A percentile compares a stretch with the other conserved stretches of the same genome.
These are phyloP conservation scores for Tephrocybe rancida DNA, from an alignment of 768 basidiomycete genomes.

Conservation along the genomic window DNA sequence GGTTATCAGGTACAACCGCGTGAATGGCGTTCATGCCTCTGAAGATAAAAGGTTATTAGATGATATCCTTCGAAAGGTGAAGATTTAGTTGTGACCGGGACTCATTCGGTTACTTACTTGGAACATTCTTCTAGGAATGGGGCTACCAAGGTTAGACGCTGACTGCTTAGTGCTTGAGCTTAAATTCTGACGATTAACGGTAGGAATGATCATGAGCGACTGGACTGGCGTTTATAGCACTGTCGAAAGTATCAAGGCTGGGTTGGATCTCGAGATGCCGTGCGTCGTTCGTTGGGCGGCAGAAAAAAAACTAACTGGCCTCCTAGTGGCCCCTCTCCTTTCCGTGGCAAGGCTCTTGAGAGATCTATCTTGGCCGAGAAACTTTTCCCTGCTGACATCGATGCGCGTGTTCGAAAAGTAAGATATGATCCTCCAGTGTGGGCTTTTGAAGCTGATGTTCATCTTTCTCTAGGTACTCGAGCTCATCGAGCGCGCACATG, in stretches of 20 bases:
- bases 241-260: conserved; percentile 56
- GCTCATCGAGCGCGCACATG: conserved; percentile 46
- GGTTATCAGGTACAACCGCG: conserved; percentile 52
- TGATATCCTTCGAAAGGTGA: conserved; percentile 52
- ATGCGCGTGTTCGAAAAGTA: conserved; percentile 39
- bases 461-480: conserved; percentile 42
- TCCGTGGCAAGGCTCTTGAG: conserved; percentile 48
- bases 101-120: not conserved
- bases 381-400: conserved; percentile 41
- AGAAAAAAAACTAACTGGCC: not conserved
- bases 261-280: conserved; percentile 69
- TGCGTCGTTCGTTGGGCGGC: conserved; percentile 24
- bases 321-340: conserved; percentile 45
- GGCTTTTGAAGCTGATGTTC: not conserved
- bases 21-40: conserved; percentile 62
- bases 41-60: conserved; percentile 53
- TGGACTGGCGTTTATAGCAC: conserved; percentile 55
- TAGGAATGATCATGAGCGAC: conserved; percentile 61
- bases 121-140: conserved; percentile 50
- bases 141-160: conserved; percentile 46
- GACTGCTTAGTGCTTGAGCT: not conserved
- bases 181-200: not conserved
- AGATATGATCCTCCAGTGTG: not conserved
- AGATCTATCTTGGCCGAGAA: conserved; percentile 44
- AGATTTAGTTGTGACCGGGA: not conserved